Conservation (phyloP, 2,329 filamentous ascomycete genomes). For the Shiraia bambusicola region DNA sequence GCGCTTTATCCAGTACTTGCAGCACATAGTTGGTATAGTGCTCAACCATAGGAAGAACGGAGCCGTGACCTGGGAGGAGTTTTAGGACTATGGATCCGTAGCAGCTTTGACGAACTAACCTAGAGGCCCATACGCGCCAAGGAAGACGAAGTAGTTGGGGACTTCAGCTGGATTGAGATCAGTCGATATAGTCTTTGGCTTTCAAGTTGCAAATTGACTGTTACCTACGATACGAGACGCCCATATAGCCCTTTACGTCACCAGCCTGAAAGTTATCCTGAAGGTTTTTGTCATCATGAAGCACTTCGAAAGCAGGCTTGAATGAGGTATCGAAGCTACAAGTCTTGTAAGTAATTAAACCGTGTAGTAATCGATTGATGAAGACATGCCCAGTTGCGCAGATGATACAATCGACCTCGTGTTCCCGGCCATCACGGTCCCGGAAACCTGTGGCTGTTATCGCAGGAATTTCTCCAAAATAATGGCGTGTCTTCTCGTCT, state of each 20-base stretch:
- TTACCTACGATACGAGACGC: background rate
- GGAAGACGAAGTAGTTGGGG: background rate
- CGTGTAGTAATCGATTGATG: background rate
- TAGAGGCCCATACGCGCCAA: background rate
- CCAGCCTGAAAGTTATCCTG: background rate
- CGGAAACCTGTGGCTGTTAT: conserved; percentile 35
- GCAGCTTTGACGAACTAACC: background rate
- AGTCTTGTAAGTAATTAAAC: background rate
- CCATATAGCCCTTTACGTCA: background rate
- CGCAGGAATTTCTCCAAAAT: conserved; percentile 2
- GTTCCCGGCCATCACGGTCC: conserved; percentile 33
- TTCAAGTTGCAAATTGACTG: background rate
- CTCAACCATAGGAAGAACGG: conserved; percentile 5
- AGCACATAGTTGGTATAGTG: conserved; percentile 1
- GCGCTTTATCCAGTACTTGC: conserved; percentile 3
- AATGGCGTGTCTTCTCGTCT: conserved; percentile 39
- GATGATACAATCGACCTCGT: conserved; percentile 46
- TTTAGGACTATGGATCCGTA: background rate
- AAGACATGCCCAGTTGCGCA: conserved; percentile 60
- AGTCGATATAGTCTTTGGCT: background rate
- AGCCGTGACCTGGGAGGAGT: background rate
- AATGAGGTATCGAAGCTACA: background rate
- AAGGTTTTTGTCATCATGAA: background rate
- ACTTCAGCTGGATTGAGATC: background rate
- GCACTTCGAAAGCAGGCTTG: background rate